These are phyloP conservation scores for Panus rudis DNA, from an alignment of 768 basidiomycete genomes.

Conservation along the genomic window DNA sequence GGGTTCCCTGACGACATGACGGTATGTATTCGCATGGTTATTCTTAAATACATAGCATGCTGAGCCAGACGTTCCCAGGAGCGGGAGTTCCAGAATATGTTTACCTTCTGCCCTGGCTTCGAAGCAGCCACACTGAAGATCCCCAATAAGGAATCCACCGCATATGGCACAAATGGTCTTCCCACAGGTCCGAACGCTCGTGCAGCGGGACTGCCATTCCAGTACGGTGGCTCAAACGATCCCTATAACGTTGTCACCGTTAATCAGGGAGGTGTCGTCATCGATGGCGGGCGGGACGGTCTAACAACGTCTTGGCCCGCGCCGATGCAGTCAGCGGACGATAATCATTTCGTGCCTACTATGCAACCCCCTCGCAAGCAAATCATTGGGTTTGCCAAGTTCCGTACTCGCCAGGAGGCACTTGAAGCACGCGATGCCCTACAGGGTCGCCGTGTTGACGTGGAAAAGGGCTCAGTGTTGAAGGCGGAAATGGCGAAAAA, in stretches of 20 bases:
- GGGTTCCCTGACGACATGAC: constrained; percentile 99
- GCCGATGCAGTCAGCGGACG: constrained; percentile 26
- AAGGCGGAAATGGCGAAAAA: constrained; percentile 99
- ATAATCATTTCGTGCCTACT: constrained; percentile 27
- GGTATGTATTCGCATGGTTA: constrained; percentile 38
- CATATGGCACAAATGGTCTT: constrained; percentile 45
- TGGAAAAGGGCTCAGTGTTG: constrained; percentile 85
- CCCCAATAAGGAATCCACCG: constrained; percentile 84
- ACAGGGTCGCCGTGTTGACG: constrained; percentile 86
- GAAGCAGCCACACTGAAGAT: constrained; percentile 98
- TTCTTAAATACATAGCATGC: constrained; percentile 5
- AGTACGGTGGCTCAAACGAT: constrained; percentile 55
- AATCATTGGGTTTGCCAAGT: constrained; percentile 98
- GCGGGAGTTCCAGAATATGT: constrained; percentile 99
- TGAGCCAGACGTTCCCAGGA: constrained; percentile 47
- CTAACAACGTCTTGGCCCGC: constrained; percentile 63
- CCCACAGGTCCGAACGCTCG: constrained; percentile 15
- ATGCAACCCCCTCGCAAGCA: constrained; percentile 61
- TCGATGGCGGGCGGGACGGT: constrained; percentile 71
- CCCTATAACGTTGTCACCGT: constrained; percentile 81
- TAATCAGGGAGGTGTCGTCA: constrained; percentile 78
- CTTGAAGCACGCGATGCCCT: constrained; percentile 80
- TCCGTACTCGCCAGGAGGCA: constrained; percentile 81
- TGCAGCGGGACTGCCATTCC: constrained; percentile 10
- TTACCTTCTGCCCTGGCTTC: constrained; percentile 91